A percentile compares a stretch with the other conserved stretches of the same genome.
phyloP scores from a whole-genome alignment of 768 basidiomycete species.

The Pleurotus sapidus region DNA sequence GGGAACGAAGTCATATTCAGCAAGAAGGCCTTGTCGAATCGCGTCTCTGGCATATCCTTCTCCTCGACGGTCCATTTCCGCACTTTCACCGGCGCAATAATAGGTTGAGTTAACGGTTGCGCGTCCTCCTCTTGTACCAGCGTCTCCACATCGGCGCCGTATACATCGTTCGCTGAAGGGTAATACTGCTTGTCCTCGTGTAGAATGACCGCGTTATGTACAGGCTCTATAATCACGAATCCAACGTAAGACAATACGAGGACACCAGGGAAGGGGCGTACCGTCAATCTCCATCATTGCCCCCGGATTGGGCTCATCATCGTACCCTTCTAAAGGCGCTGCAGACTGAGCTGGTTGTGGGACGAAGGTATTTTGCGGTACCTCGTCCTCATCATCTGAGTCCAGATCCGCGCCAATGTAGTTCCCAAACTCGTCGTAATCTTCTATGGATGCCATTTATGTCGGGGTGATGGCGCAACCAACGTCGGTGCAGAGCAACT shows the following conservation, averaged over 20 bases:
- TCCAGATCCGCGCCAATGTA: slow-evolving; percentile 95
- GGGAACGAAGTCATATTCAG: slow-evolving; percentile 89
- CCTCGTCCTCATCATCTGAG: slow-evolving; percentile 76
- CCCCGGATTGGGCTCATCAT: slow-evolving; percentile 61
- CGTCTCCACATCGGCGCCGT: slow-evolving; percentile 92
- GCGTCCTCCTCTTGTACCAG: slow-evolving; percentile 98
- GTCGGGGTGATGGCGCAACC: slow-evolving; percentile 2
- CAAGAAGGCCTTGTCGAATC: slow-evolving; percentile 98
- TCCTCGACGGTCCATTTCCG: slow-evolving; percentile 94
- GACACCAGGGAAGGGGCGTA: slow-evolving; percentile 23
- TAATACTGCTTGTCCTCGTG: slow-evolving; percentile 99
- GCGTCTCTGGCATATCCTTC: slow-evolving; percentile 92
- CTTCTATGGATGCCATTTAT: slow-evolving; percentile 59
- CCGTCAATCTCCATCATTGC: slow-evolving; percentile 88
- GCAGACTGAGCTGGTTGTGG: slow-evolving; percentile 22
- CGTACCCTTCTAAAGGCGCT: slow-evolving; percentile 79
- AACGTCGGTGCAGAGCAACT: background rate
- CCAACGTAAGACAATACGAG: slow-evolving; percentile 14
- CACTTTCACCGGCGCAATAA: slow-evolving; percentile 92
- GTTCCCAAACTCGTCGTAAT: slow-evolving; percentile 95
- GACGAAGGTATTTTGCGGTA: slow-evolving; percentile 48
- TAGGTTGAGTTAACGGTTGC: slow-evolving; percentile 92
- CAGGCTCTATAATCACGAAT: slow-evolving; percentile 49
- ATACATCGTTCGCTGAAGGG: slow-evolving; percentile 86
- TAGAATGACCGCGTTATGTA: slow-evolving; percentile 79